These are phyloP conservation scores for Gossypium laxum DNA, from an alignment of 441 rosid species.

Conservation along the genomic window DNA sequence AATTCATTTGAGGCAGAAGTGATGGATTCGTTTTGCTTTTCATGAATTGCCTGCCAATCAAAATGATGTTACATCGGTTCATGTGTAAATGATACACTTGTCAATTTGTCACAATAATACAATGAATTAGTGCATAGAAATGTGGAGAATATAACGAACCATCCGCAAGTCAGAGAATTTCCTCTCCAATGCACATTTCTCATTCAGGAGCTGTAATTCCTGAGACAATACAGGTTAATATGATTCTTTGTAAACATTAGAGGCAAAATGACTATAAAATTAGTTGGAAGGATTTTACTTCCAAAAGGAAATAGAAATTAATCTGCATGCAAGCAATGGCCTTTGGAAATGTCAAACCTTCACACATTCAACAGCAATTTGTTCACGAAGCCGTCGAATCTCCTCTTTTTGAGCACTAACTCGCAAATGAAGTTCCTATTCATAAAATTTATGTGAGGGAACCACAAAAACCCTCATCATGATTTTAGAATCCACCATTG, in stretches of 20 bases:
- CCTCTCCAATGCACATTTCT: constrained; percentile 71
- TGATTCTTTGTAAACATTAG: constrained; percentile 15
- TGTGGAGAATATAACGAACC: constrained; percentile 39
- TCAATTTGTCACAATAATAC: constrained; percentile 10
- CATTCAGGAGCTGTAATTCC: constrained; percentile 80
- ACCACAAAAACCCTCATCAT: constrained; percentile 11
- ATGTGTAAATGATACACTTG: constrained; percentile 9
- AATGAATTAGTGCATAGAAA: neutral
- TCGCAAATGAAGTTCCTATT: constrained; percentile 56
- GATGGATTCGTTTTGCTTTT: constrained; percentile 73
- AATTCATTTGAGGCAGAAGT: constrained; percentile 63
- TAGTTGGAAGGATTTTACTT: neutral
- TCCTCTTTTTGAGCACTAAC: constrained; percentile 59
- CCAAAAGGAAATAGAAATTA: neutral
- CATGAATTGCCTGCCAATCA: constrained; percentile 66
- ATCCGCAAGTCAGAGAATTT: constrained; percentile 79
- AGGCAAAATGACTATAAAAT: neutral
- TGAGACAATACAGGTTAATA: constrained; percentile 29
- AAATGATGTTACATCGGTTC: constrained; percentile 21
- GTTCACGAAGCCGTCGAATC: constrained; percentile 68
- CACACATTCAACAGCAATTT: constrained; percentile 56
- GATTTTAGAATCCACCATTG: constrained; percentile 5
- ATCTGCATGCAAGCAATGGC: constrained; percentile 5
- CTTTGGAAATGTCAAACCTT: constrained; percentile 40
- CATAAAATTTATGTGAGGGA: constrained; percentile 17